Evolutionary conservation across 2,329 filamentous ascomycete genomes (phyloP).

Genomic region (Aspergillaceae sp.): DNA sequence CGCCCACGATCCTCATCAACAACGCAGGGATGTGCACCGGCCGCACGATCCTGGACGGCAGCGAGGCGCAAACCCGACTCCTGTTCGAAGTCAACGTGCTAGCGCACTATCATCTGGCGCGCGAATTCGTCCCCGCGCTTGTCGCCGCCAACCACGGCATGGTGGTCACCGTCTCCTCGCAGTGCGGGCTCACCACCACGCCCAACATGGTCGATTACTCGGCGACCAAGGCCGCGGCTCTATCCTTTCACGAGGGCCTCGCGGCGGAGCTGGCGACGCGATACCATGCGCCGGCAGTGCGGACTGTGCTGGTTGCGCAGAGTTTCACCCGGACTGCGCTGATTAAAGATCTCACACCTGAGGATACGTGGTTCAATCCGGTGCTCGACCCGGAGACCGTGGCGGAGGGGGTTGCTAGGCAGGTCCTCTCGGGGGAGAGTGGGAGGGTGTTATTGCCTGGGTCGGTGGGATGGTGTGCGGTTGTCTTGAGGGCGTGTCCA

Average conservation of each 20-base stretch:
- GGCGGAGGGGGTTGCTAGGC: conserved; percentile 53
- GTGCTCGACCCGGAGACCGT: conserved; percentile 54
- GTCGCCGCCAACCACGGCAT: conserved; percentile 59
- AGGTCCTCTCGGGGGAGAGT: conserved; percentile 51
- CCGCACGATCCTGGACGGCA: conserved; percentile 51
- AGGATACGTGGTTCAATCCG: conserved; percentile 44
- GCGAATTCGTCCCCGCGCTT: conserved; percentile 61
- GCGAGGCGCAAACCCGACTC: conserved; percentile 50
- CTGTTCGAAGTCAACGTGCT: conserved; percentile 65
- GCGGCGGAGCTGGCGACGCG: conserved; percentile 49
- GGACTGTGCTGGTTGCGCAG: conserved; percentile 56
- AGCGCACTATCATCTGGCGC: conserved; percentile 57
- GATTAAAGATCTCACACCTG: conserved; percentile 49
- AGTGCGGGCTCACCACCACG: conserved; percentile 53
- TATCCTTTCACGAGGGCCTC: conserved; percentile 61
- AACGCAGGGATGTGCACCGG: conserved; percentile 39
- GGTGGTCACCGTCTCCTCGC: conserved; percentile 60
- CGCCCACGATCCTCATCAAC: conserved; percentile 55
- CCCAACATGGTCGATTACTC: conserved; percentile 62
- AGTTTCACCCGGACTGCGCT: conserved; percentile 55
- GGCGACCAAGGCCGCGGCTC: conserved; percentile 56
- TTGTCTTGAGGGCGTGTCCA: conserved; percentile 45
- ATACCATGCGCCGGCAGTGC: conserved; percentile 55
- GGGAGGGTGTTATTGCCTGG: conserved; percentile 50
- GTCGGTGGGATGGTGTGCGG: conserved; percentile 36